Conservation (phyloP, 345 rosid species). For the Nephelium lappaceum region DNA sequence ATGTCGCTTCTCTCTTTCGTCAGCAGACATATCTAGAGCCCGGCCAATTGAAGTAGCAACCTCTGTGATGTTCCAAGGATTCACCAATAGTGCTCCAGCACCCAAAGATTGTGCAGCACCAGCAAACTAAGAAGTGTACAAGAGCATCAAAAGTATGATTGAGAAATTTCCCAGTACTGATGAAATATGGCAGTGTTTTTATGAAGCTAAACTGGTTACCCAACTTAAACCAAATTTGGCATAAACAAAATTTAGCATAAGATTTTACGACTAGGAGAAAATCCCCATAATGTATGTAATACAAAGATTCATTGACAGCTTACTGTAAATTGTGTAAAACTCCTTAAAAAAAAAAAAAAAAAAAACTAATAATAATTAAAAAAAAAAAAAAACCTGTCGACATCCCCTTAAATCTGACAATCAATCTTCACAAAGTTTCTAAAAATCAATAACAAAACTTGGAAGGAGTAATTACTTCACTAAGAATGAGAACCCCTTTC, state of each 20-base stretch:
- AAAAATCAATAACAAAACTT: slow-evolving; percentile 10
- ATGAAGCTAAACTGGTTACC: background rate
- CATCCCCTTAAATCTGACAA: background rate
- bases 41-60: slow-evolving; percentile 91
- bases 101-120: slow-evolving; percentile 99
- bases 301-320: background rate
- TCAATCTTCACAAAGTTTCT: background rate
- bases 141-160: background rate
- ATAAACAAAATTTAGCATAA: background rate
- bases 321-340: background rate
- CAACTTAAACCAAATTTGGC: too few species aligned
- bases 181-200: background rate
- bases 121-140: slow-evolving; percentile 68
- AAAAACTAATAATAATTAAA: background rate
- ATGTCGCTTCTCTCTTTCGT: slow-evolving; percentile 95
- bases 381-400: background rate
- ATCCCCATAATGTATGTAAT: slow-evolving; percentile 1
- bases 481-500: slow-evolving; percentile 99
- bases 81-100: slow-evolving; percentile 98
- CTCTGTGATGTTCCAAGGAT: slow-evolving; percentile 99
- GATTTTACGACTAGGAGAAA: background rate
- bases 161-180: background rate
- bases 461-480: slow-evolving; percentile 68
- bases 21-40: slow-evolving; percentile 79
- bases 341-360: too few species aligned